Percentiles rank a stretch among this genome's conserved stretches.
Evolutionary conservation across 1,139 yeast species (phyloP).

Genomic region (Suhomyces panamericanus): DNA sequence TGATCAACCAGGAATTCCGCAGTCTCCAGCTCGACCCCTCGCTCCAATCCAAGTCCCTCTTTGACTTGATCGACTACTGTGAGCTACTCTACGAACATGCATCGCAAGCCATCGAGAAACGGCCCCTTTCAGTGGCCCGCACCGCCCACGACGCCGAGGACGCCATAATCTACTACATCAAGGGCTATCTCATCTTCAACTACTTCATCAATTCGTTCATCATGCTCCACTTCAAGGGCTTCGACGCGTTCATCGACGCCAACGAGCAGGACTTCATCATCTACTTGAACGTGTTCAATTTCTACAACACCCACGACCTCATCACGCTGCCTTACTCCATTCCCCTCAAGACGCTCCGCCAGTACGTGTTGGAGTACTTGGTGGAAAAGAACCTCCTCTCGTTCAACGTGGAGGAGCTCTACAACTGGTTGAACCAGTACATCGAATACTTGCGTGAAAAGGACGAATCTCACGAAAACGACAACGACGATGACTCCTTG

Average conservation of each 20-base stretch:
- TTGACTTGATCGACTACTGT: constrained; percentile 47
- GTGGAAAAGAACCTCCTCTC: constrained; percentile 31
- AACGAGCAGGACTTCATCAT: constrained; percentile 45
- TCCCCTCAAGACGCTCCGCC: constrained; percentile 27
- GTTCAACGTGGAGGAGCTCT: constrained; percentile 41
- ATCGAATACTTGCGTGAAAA: constrained; percentile 40
- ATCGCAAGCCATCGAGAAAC: constrained; percentile 14
- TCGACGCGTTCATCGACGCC: constrained; percentile 41
- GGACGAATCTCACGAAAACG: constrained; percentile 19
- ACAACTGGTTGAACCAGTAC: constrained; percentile 43
- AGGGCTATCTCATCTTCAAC: constrained; percentile 44
- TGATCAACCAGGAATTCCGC: constrained; percentile 41
- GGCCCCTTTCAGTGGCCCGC: neutral
- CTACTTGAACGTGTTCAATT: constrained; percentile 45
- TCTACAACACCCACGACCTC: constrained; percentile 36
- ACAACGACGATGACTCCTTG: neutral
- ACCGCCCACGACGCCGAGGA: constrained; percentile 1
- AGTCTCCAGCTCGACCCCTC: constrained; percentile 36
- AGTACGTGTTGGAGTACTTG: constrained; percentile 34
- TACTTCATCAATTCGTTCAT: constrained; percentile 47
- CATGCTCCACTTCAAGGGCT: constrained; percentile 47
- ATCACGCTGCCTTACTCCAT: constrained; percentile 25
- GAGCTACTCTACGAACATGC: constrained; percentile 41
- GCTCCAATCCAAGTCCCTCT: constrained; percentile 36
- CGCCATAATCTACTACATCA: constrained; percentile 28